These are phyloP conservation scores for Saccharomyces hybrid DNA, from an alignment of 1,139 yeast genomes.

Conservation along the genomic window DNA sequence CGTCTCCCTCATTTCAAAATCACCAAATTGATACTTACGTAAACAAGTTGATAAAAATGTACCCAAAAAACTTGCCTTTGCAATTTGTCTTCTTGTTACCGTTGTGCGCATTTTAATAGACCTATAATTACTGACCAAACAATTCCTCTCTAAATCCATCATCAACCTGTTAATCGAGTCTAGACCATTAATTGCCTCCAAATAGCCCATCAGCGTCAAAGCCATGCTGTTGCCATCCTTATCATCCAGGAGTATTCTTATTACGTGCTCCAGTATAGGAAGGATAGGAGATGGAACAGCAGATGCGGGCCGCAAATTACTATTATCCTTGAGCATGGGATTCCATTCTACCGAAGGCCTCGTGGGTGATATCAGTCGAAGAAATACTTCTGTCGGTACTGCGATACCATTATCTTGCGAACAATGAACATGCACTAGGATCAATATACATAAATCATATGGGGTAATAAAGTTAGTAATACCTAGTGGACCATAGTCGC, in stretches of 20 bases:
- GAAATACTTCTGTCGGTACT: constrained; percentile 13
- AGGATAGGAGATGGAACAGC: constrained; percentile 1
- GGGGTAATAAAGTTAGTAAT: constrained; percentile 17
- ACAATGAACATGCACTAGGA: constrained; percentile 18
- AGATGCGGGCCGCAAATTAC: background rate
- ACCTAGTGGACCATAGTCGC: background rate
- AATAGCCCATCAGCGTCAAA: constrained; percentile 1
- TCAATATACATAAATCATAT: constrained; percentile 23
- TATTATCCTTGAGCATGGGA: background rate
- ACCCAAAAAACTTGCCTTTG: constrained; percentile 21
- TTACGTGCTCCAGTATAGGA: constrained; percentile 1
- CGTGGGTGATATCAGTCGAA: constrained; percentile 12
- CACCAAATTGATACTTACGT: constrained; percentile 14
- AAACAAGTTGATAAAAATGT: constrained; percentile 12
- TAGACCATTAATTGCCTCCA: constrained; percentile 2
- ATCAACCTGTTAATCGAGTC: constrained; percentile 1
- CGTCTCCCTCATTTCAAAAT: constrained; percentile 17
- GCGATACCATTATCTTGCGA: constrained; percentile 4
- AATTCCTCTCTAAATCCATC: constrained; percentile 2
- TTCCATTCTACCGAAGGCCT: background rate
- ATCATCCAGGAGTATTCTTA: constrained; percentile 1
- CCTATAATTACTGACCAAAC: background rate
- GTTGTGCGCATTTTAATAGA: background rate
- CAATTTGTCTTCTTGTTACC: constrained; percentile 5
- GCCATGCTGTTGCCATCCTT: background rate